These are phyloP conservation scores for Diospyros lotus DNA, from an alignment of 148 eudicot genomes.

Conservation along the genomic window DNA sequence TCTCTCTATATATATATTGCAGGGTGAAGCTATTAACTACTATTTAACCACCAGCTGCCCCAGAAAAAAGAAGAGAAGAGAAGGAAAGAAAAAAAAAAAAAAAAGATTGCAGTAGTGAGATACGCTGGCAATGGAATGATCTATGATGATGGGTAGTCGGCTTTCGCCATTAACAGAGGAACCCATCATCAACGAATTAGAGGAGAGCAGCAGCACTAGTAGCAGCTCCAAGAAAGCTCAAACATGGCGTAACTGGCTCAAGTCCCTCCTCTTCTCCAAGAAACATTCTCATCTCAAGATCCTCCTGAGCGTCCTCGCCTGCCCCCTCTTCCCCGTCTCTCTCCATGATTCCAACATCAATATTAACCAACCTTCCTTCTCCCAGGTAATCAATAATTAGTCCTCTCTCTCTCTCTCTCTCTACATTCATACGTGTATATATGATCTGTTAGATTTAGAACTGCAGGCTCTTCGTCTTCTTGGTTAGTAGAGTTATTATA, in stretches of 20 bases:
- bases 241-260: constrained; percentile 70
- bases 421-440: neutral
- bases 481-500: too few relatives aligned
- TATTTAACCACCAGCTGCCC: too few relatives aligned
- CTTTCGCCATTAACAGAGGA: constrained; percentile 46
- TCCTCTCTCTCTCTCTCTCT: neutral
- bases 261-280: constrained; percentile 42
- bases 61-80: constrained; percentile 1
- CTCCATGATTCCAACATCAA: constrained; percentile 6
- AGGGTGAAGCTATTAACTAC: neutral
- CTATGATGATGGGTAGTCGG: constrained; percentile 24
- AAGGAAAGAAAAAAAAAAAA: neutral
- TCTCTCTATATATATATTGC: neutral
- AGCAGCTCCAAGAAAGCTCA: constrained; percentile 42
- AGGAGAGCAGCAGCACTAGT: neutral
- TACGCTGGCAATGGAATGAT: neutral
- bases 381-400: constrained; percentile 30
- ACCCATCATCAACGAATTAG: constrained; percentile 42
- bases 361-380: constrained; percentile 21
- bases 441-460: neutral
- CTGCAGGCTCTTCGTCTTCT: neutral
- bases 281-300: constrained; percentile 76
- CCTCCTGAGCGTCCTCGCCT: constrained; percentile 82
- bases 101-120: neutral
- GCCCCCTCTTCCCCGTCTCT: constrained; percentile 85